These are phyloP conservation scores for Penicillium sp. DNA, from an alignment of 2,329 filamentous ascomycete species.

Conservation along the genomic window DNA sequence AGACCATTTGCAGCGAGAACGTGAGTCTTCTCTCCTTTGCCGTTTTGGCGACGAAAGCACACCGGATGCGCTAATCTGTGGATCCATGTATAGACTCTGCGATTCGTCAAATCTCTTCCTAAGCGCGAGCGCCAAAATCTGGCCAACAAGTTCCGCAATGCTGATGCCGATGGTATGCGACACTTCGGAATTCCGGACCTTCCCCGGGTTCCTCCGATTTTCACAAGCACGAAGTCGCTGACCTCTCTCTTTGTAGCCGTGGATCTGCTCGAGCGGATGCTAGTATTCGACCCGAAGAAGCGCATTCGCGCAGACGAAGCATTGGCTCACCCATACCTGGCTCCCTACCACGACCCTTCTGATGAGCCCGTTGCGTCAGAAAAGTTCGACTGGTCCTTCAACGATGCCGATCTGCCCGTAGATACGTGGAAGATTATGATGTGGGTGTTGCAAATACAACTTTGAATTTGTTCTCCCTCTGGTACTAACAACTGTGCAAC, in stretches of 20 bases:
- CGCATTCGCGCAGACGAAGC: slow-evolving; percentile 84
- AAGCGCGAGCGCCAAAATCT: slow-evolving; percentile 91
- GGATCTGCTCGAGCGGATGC: slow-evolving; percentile 92
- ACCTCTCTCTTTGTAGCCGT: slow-evolving; percentile 61
- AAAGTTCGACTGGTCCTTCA: slow-evolving; percentile 99
- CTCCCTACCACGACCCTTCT: slow-evolving; percentile 94
- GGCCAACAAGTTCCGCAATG: slow-evolving; percentile 89
- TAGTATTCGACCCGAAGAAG: slow-evolving; percentile 98
- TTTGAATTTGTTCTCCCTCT: neutral
- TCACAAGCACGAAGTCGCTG: slow-evolving; percentile 9
- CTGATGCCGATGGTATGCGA: slow-evolving; percentile 74
- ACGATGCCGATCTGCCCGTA: slow-evolving; percentile 93
- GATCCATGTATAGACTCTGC: slow-evolving; percentile 68
- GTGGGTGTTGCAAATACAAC: slow-evolving; percentile 55
- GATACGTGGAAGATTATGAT: slow-evolving; percentile 99
- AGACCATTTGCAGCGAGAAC: slow-evolving; percentile 98
- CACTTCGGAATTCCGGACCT: neutral
- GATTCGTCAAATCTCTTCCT: slow-evolving; percentile 96
- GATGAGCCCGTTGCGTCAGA: slow-evolving; percentile 95
- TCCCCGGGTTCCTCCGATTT: neutral
- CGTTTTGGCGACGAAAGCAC: neutral
- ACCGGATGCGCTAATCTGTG: slow-evolving; percentile 27
- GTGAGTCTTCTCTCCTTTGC: slow-evolving; percentile 53
- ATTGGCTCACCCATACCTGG: slow-evolving; percentile 87
- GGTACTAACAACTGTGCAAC: neutral